Percentiles rank a stretch among this genome's conserved stretches.
These are phyloP conservation scores for Psilocybe sp. DNA, from an alignment of 768 basidiomycete species.

Conservation along the genomic window DNA sequence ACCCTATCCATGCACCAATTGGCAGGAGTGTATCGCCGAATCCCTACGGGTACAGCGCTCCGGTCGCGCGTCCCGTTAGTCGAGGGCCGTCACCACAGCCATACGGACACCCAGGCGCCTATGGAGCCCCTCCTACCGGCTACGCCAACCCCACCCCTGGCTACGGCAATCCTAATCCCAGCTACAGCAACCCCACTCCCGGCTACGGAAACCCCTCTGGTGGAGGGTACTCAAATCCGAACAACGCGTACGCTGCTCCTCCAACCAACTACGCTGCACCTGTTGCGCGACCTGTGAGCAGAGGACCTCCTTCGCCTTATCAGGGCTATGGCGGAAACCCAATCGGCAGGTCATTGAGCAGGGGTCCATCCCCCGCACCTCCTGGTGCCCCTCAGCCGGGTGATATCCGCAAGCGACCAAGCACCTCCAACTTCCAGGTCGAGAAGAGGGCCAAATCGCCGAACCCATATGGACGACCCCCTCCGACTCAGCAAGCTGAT, in stretches of 20 bases:
- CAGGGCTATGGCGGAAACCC: not conserved
- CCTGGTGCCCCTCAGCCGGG: conserved; percentile 6
- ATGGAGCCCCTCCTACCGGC: conserved; percentile 14
- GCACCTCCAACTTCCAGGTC: conserved; percentile 61
- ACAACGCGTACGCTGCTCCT: not conserved
- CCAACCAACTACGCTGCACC: conserved; percentile 3
- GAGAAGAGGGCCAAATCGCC: conserved; percentile 47
- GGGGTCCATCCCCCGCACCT: conserved; percentile 7
- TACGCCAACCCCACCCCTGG: not conserved
- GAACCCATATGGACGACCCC: conserved; percentile 29
- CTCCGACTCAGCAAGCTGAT: conserved; percentile 22
- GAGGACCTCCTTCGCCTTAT: conserved; percentile 8
- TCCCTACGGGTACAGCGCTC: conserved; percentile 6
- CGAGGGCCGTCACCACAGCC: conserved; percentile 20
- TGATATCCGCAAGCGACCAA: conserved; percentile 34
- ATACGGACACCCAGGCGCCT: not conserved
- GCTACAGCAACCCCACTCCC: not conserved
- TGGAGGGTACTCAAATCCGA: not conserved
- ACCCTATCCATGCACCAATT: conserved; percentile 15
- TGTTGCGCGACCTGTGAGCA: conserved; percentile 15
- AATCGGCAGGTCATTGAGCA: not conserved
- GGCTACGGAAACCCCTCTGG: not conserved
- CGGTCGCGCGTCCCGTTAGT: conserved; percentile 17
- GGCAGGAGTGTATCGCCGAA: conserved; percentile 15
- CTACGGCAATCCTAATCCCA: conserved; percentile 1